These are phyloP conservation scores for Castanea crenata DNA, from an alignment of 306 rosid species.

Conservation along the genomic window DNA sequence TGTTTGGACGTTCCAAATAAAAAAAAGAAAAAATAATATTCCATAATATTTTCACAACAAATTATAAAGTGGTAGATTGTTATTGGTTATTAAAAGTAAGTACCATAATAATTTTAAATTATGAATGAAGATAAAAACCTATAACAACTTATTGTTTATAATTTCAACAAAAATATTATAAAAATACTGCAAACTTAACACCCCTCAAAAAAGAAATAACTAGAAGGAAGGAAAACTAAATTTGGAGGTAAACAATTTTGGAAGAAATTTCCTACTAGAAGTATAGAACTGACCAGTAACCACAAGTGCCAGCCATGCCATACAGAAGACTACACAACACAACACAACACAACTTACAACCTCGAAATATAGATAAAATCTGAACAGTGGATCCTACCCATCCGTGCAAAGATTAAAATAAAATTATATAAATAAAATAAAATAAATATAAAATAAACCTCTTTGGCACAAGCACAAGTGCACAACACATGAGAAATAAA, in stretches of 20 bases:
- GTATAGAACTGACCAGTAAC: slow-evolving; percentile 12
- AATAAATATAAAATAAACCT: neutral
- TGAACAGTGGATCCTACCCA: slow-evolving; percentile 37
- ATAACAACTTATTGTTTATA: no score
- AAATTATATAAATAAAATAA: slow-evolving; percentile 1
- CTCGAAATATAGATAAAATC: slow-evolving; percentile 30
- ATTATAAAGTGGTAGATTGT: accelerated
- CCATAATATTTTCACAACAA: no score
- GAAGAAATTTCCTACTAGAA: no score
- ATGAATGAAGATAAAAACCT: accelerated
- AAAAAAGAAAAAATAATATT: no score
- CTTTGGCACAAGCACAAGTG: neutral
- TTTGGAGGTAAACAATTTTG: no score
- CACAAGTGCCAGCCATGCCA: slow-evolving; percentile 13
- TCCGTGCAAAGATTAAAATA: slow-evolving; percentile 56
- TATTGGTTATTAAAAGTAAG: accelerated
- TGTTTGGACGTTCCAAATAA: no score
- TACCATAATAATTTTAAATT: no score
- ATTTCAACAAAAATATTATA: no score
- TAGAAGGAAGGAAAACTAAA: no score
- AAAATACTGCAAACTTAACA: no score
- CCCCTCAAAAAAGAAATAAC: no score
- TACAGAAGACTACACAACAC: slow-evolving; percentile 17
- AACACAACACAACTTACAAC: neutral
- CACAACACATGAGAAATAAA: neutral